These are phyloP conservation scores for Encephalitozoon intestinalis DNA, from an alignment of 371 early-diverging fungal genomes.

Conservation along the genomic window DNA sequence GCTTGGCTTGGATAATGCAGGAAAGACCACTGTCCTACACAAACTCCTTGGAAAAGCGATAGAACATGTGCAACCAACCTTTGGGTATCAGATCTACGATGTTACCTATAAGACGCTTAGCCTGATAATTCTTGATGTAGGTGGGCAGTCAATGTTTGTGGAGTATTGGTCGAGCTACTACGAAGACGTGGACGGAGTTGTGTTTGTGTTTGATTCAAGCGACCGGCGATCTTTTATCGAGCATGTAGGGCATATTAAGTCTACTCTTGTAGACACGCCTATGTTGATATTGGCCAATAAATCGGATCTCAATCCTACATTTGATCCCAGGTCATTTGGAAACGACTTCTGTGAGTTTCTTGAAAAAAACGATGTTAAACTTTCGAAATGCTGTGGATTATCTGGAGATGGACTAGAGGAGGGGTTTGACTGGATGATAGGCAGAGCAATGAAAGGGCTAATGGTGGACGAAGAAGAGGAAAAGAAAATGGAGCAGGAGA, in stretches of 20 bases:
- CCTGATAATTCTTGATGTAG: conserved; percentile 87
- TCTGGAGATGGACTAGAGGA: neutral
- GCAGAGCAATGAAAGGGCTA: neutral
- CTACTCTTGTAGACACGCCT: conserved; percentile 65
- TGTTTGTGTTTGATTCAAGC: conserved; percentile 90
- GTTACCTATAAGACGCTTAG: conserved; percentile 63
- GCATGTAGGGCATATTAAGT: conserved; percentile 77
- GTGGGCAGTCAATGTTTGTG: conserved; percentile 88
- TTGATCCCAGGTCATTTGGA: neutral
- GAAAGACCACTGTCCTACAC: conserved; percentile 93
- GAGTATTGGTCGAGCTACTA: conserved; percentile 98
- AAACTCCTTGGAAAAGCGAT: conserved; percentile 65
- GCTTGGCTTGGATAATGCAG: conserved; percentile 94
- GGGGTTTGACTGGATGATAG: conserved; percentile 34
- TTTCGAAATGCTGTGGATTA: neutral
- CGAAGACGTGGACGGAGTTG: conserved; percentile 89
- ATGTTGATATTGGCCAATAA: conserved; percentile 50
- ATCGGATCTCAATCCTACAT: conserved; percentile 22
- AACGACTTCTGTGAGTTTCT: neutral
- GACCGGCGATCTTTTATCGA: conserved; percentile 74
- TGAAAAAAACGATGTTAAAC: neutral
- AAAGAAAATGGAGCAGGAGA: neutral
- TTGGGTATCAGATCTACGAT: conserved; percentile 54
- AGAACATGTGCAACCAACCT: conserved; percentile 47
- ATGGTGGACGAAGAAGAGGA: neutral